A percentile compares a stretch with the other conserved stretches of the same genome.
phyloP scores from a whole-genome alignment of 2,329 filamentous ascomycete species.

The Epichloe sibirici region DNA sequence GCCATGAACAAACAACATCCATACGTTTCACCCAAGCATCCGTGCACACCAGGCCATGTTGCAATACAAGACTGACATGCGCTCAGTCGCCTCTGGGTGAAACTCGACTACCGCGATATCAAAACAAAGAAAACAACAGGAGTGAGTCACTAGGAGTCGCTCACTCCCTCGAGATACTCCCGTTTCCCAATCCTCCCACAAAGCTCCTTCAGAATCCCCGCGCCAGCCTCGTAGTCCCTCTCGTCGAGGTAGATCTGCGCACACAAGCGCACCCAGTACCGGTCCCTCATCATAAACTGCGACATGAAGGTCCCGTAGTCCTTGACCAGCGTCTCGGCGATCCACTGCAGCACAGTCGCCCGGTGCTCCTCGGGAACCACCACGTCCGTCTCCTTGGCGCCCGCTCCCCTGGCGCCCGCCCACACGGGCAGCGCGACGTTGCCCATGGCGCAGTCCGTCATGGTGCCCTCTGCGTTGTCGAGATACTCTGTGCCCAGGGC shows the following conservation, averaged over 20 bases:
- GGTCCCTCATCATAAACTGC: conserved; percentile 45
- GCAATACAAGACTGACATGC: too few relatives aligned
- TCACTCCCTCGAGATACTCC: conserved; percentile 16
- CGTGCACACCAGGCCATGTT: too few relatives aligned
- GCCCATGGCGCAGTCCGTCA: conserved; percentile 56
- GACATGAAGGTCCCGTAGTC: conserved; percentile 64
- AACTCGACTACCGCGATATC: too few relatives aligned
- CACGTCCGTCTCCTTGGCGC: conserved; percentile 16
- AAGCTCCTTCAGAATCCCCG: conserved; percentile 40
- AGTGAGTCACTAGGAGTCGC: not conserved
- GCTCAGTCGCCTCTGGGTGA: too few relatives aligned
- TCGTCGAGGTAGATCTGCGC: conserved; percentile 77
- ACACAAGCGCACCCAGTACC: conserved; percentile 61
- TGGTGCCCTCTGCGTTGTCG: conserved; percentile 48
- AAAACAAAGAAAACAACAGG: not conserved
- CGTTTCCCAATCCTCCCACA: conserved; percentile 27
- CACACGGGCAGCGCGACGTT: conserved; percentile 63
- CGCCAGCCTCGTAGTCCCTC: conserved; percentile 64
- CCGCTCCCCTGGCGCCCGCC: conserved; percentile 14
- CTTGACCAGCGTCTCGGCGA: conserved; percentile 37
- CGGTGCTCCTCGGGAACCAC: conserved; percentile 20
- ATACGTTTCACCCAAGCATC: too few relatives aligned
- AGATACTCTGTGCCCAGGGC: conserved; percentile 59
- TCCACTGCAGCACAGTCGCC: conserved; percentile 40
- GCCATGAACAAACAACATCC: too few relatives aligned